Evolutionary conservation across 768 basidiomycete species (phyloP).

Genomic region (Mycena albidolilacea): DNA sequence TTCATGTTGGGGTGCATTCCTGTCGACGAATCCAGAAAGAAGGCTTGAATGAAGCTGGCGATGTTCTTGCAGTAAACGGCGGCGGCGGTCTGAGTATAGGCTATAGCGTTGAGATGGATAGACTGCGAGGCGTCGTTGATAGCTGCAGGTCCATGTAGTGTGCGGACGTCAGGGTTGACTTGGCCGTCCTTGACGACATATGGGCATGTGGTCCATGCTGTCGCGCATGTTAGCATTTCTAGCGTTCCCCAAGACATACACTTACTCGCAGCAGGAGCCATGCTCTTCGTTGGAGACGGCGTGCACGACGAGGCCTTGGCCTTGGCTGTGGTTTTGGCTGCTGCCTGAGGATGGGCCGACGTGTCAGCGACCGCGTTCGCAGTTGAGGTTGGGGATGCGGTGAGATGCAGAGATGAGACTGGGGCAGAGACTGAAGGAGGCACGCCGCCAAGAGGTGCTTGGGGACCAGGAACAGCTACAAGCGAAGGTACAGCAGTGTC

Average conservation of each 20-base stretch:
- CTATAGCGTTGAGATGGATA: slow-evolving; percentile 57
- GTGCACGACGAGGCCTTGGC: slow-evolving; percentile 54
- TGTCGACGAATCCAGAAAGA: slow-evolving; percentile 61
- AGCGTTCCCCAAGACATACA: slow-evolving; percentile 12
- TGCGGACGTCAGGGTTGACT: slow-evolving; percentile 69
- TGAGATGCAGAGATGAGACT: slow-evolving; percentile 6
- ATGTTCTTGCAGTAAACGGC: slow-evolving; percentile 50
- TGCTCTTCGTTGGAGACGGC: slow-evolving; percentile 62
- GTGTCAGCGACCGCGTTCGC: slow-evolving; percentile 43
- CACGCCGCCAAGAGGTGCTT: slow-evolving; percentile 46
- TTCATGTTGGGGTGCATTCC: slow-evolving; percentile 69
- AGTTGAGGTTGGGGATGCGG: slow-evolving; percentile 31
- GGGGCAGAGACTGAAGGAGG: slow-evolving; percentile 47
- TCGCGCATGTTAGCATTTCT: slow-evolving; percentile 14
- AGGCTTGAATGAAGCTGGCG: slow-evolving; percentile 56
- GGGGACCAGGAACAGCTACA: slow-evolving; percentile 25
- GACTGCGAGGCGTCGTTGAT: slow-evolving; percentile 60
- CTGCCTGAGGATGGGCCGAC: slow-evolving; percentile 52
- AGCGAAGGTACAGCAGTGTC: background rate
- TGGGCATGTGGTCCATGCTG: slow-evolving; percentile 58
- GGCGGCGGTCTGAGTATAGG: slow-evolving; percentile 53
- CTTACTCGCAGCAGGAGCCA: slow-evolving; percentile 69
- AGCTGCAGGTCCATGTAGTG: slow-evolving; percentile 57
- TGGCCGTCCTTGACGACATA: slow-evolving; percentile 67
- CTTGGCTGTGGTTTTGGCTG: slow-evolving; percentile 43